phyloP scores from a whole-genome alignment of 352 stramenopile genomes.

The Globisporangium solare region DNA sequence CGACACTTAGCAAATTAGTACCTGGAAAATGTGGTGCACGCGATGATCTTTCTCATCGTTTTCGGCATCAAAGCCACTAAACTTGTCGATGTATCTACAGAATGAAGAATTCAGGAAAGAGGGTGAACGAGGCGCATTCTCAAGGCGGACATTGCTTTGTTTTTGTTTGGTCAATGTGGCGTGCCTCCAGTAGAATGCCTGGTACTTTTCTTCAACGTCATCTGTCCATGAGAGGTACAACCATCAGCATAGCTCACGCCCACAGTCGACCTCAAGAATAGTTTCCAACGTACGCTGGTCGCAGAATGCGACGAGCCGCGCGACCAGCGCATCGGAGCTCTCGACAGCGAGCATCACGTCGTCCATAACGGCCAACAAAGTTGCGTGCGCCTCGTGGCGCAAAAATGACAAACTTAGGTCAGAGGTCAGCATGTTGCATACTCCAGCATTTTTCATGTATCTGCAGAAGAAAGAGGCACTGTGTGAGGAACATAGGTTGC shows the following conservation, averaged over 20 bases:
- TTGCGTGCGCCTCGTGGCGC: not conserved
- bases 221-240: slow-evolving; percentile 4
- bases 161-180: too few relatives aligned
- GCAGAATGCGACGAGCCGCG: slow-evolving; percentile 33
- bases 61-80: slow-evolving; percentile 24
- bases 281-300: slow-evolving; percentile 21
- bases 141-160: not conserved
- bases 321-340: slow-evolving; percentile 38
- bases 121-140: not conserved
- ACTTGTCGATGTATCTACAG: slow-evolving; percentile 28
- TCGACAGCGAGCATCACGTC: slow-evolving; percentile 35
- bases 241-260: not conserved
- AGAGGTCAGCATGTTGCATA: not conserved
- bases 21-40: slow-evolving; percentile 40
- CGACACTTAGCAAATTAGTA: slow-evolving; percentile 2
- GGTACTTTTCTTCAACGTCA: slow-evolving; percentile 12
- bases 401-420: not conserved
- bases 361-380: slow-evolving; percentile 21
- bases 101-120: not conserved
- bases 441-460: not conserved
- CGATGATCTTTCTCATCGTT: slow-evolving; percentile 37
- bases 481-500: not conserved
- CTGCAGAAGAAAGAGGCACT: not conserved
- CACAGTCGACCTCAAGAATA: not conserved
- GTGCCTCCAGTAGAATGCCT: slow-evolving; percentile 11